Evolutionary conservation across 1,139 yeast genomes (phyloP).

Genomic region (Taphrina betulina): DNA sequence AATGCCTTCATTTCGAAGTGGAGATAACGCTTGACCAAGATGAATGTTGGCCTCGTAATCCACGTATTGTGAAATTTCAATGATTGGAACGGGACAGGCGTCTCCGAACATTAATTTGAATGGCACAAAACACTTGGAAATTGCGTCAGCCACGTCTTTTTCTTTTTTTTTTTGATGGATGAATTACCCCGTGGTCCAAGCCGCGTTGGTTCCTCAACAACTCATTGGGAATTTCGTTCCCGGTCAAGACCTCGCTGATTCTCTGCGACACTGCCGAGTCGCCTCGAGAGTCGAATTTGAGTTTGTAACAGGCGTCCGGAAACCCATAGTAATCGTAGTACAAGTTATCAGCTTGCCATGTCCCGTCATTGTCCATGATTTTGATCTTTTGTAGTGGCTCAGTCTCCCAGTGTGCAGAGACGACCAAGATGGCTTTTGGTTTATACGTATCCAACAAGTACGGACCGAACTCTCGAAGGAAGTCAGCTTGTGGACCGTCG

Average conservation of each 20-base stretch:
- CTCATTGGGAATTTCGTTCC: slow-evolving; percentile 43
- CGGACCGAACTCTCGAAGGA: slow-evolving; percentile 24
- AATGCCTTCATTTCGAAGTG: slow-evolving; percentile 55
- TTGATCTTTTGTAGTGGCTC: slow-evolving; percentile 47
- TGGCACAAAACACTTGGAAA: slow-evolving; percentile 42
- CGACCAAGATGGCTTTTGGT: slow-evolving; percentile 64
- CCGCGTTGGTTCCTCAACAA: slow-evolving; percentile 56
- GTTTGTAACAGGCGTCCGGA: slow-evolving; percentile 61
- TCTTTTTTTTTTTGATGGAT: slow-evolving; percentile 72
- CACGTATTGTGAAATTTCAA: slow-evolving; percentile 63
- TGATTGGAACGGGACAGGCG: slow-evolving; percentile 50
- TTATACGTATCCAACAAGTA: slow-evolving; percentile 44
- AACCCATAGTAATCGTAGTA: slow-evolving; percentile 75
- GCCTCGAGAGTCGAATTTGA: slow-evolving; percentile 56
- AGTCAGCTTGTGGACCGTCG: slow-evolving; percentile 21
- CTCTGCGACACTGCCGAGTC: slow-evolving; percentile 50
- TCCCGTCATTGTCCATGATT: slow-evolving; percentile 49
- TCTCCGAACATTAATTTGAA: slow-evolving; percentile 45
- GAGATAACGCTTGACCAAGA: slow-evolving; percentile 55
- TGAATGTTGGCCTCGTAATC: slow-evolving; percentile 51
- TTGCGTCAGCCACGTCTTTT: slow-evolving; percentile 39
- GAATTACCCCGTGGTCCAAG: slow-evolving; percentile 81
- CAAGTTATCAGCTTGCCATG: slow-evolving; percentile 45
- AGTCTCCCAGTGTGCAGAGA: slow-evolving; percentile 79
- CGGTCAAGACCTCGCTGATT: slow-evolving; percentile 49